Base-by-base conservation (phyloP, 2,329 filamentous ascomycete genomes). In the Diaporthe destruens region DNA sequence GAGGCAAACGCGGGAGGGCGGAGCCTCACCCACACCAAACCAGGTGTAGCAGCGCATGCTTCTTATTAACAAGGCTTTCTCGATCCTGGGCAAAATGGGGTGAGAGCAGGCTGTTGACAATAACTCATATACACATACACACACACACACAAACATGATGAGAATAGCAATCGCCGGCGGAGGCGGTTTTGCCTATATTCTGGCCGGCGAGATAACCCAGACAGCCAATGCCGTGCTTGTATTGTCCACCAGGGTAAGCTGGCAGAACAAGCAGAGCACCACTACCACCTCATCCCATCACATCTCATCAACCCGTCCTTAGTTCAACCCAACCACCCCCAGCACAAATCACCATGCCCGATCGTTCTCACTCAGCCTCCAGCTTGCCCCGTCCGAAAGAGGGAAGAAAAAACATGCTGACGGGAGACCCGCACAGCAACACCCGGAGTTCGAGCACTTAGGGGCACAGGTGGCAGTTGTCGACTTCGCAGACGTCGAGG, bases 201-300 rank as follows among this genome's bases (percentile, higher is more conserved):
- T 87, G 36, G 81, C 84, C 56, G 85, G 88, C 71, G 86, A 89
- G 77, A 86, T 95, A 42, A 87, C 88, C 39, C 85, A 89, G 68
- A 92, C 89, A 47, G 89, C 88, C 59, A 91, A 94, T 80, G 88
- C 91, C 66, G 86, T 94, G 56, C 85, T 95, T 68, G 86, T 95
- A n/a, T 82, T 95, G 39, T 94, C 93, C 29, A 87, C 90, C 84
- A 84, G 81, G 74, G 91, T 92, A 81, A 80, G 86, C 82, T 44
- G 36, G 36, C 42, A 42, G 6, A 55, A 29, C 53, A 34, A 55
- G 7, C 9, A 29, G 36, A 39, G 36, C 29, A 55, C 7, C 18
- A 44, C 36, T 18, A 29, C 29, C 56, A 23, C 20, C 18, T 59
- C 56, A 14, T 39, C 23, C 32, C 56, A 18, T 61, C 12, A 6